Percentiles rank a stretch among this genome's conserved stretches.
These are phyloP conservation scores for Inga oerstediana DNA, from an alignment of 306 rosid species.

Conservation along the genomic window DNA sequence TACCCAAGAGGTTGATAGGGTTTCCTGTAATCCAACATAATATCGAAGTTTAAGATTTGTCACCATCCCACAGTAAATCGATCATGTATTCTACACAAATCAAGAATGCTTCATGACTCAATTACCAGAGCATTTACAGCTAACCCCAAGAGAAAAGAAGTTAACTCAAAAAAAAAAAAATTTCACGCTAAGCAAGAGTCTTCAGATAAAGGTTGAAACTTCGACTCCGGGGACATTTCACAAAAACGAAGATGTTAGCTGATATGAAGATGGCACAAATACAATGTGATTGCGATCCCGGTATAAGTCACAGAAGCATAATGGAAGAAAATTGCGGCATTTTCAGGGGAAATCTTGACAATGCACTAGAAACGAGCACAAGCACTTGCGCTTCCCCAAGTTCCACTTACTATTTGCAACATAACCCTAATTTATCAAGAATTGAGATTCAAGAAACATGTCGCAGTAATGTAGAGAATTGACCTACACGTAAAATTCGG, in stretches of 20 bases:
- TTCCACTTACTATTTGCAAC: not conserved
- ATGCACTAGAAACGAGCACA: not conserved
- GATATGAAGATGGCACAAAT: not conserved
- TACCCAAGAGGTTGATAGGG: not conserved
- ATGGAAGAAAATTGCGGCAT: not conserved
- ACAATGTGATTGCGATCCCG: not conserved
- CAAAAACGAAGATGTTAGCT: not conserved
- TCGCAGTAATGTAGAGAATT: not conserved
- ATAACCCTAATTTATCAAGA: constrained; percentile 34
- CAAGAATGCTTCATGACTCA: constrained; percentile 3
- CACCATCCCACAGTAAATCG: not conserved
- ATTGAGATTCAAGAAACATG: not conserved
- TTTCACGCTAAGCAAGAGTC: not conserved
- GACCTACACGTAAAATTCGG: not conserved
- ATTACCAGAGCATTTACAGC: not conserved
- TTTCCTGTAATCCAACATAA: not conserved
- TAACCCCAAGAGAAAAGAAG: not conserved
- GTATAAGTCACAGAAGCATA: not conserved
- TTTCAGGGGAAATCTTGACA: not conserved
- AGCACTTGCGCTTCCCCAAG: not conserved
- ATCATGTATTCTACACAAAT: not conserved
- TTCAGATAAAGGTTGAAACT: not conserved
- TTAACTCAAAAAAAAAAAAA: not conserved
- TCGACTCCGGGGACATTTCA: not conserved
- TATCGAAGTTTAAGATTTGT: not conserved